A percentile compares a stretch with the other conserved stretches of the same genome.
Evolutionary conservation across 116 monocot genomes (phyloP).

Genomic region (Papilionanthe hybrid): DNA sequence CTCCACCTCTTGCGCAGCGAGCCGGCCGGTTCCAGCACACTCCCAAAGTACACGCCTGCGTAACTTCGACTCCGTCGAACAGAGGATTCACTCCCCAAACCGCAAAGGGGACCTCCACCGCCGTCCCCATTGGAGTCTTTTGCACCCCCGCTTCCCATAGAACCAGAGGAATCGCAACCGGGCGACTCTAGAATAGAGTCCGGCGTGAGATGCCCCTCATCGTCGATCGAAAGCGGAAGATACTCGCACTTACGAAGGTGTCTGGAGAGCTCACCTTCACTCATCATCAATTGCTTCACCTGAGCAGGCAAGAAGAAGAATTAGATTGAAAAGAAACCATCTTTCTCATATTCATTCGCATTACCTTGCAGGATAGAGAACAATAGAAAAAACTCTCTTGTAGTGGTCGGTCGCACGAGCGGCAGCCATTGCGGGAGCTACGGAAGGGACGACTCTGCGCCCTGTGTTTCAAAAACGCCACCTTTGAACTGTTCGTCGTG

Average conservation of each 20-base stretch:
- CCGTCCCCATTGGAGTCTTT: background rate
- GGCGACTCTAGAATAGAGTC: constrained; percentile 56
- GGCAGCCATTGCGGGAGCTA: constrained; percentile 45
- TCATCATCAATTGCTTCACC: constrained; percentile 51
- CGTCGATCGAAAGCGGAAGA: constrained; percentile 46
- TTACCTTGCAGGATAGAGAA: constrained; percentile 73
- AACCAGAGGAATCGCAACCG: constrained; percentile 17
- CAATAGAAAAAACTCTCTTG: constrained; percentile 60
- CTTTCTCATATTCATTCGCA: background rate
- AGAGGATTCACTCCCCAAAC: constrained; percentile 3
- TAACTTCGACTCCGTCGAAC: constrained; percentile 18
- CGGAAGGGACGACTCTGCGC: constrained; percentile 53
- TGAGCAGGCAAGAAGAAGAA: background rate
- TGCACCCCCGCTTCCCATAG: constrained; percentile 9
- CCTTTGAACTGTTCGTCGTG: constrained; percentile 70
- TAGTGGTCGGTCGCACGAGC: constrained; percentile 55
- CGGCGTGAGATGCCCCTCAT: constrained; percentile 55
- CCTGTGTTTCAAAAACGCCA: constrained; percentile 68
- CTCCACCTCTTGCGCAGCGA: constrained; percentile 29
- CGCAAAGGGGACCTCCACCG: background rate
- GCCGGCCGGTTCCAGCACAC: background rate
- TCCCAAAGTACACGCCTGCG: background rate
- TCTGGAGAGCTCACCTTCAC: constrained; percentile 31
- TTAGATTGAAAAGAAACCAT: background rate
- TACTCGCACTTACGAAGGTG: constrained; percentile 56